phyloP scores from a whole-genome alignment of 2,329 filamentous ascomycete genomes.

The Paecilomyces fulvus region DNA sequence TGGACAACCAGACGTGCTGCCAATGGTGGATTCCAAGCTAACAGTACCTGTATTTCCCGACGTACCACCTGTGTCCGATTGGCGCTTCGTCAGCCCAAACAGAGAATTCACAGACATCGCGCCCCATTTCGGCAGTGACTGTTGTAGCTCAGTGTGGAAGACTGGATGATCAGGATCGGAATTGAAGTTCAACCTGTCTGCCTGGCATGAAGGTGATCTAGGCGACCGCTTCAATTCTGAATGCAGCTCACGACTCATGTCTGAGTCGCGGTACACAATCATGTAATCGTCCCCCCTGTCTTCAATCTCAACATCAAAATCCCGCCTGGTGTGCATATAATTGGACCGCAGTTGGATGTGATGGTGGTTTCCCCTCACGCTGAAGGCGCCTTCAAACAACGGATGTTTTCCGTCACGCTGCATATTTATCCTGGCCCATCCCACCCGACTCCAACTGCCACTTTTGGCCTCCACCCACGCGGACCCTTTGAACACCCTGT shows the following conservation, averaged over 20 bases:
- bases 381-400: constrained; percentile 84
- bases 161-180: constrained; percentile 61
- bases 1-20: constrained; percentile 75
- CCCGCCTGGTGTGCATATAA: constrained; percentile 64
- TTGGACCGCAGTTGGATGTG: constrained; percentile 70
- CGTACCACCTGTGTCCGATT: constrained; percentile 60
- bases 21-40: constrained; percentile 71
- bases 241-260: constrained; percentile 50
- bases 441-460: constrained; percentile 67
- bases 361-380: constrained; percentile 71
- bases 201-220: constrained; percentile 51
- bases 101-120: constrained; percentile 56
- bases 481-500: constrained; percentile 77
- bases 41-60: constrained; percentile 70
- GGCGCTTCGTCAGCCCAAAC: constrained; percentile 55
- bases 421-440: constrained; percentile 79
- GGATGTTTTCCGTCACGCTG: constrained; percentile 67
- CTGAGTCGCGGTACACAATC: constrained; percentile 87
- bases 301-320: constrained; percentile 59
- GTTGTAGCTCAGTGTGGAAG: constrained; percentile 44
- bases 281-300: constrained; percentile 61
- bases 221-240: constrained; percentile 57
- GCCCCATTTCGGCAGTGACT: constrained; percentile 48
- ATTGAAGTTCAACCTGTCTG: constrained; percentile 77
- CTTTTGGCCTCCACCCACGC: constrained; percentile 59